Conservation (phyloP, 2,329 filamentous ascomycete species). For the Trichoderma sp. region DNA sequence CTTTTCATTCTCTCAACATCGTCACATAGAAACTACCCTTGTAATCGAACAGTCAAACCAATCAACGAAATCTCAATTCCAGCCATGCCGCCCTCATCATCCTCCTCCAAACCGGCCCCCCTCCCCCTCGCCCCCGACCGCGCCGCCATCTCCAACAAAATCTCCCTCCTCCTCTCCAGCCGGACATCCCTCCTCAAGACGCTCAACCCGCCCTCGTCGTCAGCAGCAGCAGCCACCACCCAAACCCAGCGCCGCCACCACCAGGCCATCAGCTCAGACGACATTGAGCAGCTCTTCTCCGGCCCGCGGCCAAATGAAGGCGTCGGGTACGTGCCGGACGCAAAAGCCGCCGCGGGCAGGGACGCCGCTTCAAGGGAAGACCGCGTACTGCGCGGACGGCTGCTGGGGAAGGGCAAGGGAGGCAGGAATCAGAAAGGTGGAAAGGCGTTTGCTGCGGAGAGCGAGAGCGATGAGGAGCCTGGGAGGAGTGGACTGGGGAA, state of each 20-base stretch:
- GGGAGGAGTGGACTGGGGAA: constrained; percentile 46
- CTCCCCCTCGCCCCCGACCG: constrained; percentile 46
- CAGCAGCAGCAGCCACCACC: neutral
- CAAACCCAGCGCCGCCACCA: constrained; percentile 4
- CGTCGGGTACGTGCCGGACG: constrained; percentile 45
- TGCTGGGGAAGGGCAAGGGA: constrained; percentile 35
- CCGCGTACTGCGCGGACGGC: constrained; percentile 40
- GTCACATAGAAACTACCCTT: neutral
- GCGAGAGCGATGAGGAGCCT: constrained; percentile 44
- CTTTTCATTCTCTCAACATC: neutral
- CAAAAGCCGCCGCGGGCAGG: constrained; percentile 33
- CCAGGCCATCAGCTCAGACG: constrained; percentile 30
- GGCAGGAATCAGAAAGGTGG: neutral
- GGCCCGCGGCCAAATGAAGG: constrained; percentile 44
- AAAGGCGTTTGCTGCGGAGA: constrained; percentile 34
- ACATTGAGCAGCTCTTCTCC: constrained; percentile 37
- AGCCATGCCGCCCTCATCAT: constrained; percentile 9
- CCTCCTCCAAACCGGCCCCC: constrained; percentile 28
- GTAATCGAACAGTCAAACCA: neutral
- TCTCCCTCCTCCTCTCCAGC: constrained; percentile 46
- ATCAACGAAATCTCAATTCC: neutral
- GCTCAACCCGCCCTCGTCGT: constrained; percentile 36
- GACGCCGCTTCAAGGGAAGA: constrained; percentile 35
- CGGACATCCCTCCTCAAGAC: constrained; percentile 42
- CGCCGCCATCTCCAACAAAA: constrained; percentile 48